Evolutionary conservation across 164 flowering plant genomes (phyloP).

Genomic region (Magnolia kwangsiensis): DNA sequence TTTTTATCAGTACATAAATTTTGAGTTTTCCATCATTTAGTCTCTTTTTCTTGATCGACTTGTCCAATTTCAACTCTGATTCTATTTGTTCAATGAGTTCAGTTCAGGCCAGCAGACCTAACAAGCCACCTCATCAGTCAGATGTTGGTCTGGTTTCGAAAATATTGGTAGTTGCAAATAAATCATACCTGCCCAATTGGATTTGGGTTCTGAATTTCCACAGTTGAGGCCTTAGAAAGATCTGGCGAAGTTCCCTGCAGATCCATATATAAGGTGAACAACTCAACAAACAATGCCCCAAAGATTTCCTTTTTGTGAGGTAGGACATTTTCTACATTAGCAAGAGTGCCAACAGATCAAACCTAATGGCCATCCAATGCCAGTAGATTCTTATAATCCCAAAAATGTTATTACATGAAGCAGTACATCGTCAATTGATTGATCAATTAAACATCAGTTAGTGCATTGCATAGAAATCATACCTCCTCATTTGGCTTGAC

Average conservation of each 20-base stretch:
- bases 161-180: neutral
- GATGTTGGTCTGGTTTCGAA: neutral
- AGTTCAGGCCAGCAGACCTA: neutral
- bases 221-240: neutral
- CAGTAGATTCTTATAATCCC: neutral
- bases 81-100: neutral
- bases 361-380: too few species aligned
- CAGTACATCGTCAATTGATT: neutral
- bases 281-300: neutral
- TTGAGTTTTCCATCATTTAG: too few species aligned
- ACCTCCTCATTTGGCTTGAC: constrained; percentile 9
- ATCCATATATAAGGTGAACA: constrained; percentile 1
- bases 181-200: constrained; percentile 2
- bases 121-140: neutral
- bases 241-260: neutral
- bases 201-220: neutral
- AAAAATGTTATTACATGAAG: neutral
- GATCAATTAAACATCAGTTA: neutral
- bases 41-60: neutral
- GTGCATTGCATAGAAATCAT: neutral
- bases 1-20: too few species aligned
- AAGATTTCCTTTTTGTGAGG: neutral
- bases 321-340: neutral
- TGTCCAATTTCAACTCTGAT: neutral
- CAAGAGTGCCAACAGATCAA: neutral